Evolutionary conservation across 1,284 basidiomycete genomes (phyloP), one percentile per base, ranked within the genome.

Genomic region (Boletellus deceptivus): DNA sequence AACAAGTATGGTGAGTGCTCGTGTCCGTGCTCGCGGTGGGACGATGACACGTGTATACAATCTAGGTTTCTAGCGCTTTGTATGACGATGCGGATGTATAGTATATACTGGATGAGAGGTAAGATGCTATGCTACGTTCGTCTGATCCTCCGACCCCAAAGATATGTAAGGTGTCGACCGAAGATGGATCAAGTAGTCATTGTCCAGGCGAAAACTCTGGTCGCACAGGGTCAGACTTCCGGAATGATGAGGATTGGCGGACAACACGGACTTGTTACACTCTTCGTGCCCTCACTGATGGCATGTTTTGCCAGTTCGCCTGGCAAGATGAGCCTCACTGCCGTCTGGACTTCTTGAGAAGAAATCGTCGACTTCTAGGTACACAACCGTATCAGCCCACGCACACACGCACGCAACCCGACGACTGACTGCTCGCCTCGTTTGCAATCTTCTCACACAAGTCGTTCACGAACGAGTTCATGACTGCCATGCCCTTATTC

Each of bases 401-500:
- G 7, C 27, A 25, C 2, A 0, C 16, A 18, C 6, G 18, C 27
- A 18, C 13, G 5, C 20, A 0, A 39, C 5, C 7, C 11, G 17
- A 41, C 22, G 6, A 60, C 64, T 49, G 31, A 69, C 63, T 65
- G 52, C 64, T 65, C 0, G 66, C 92, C 71, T 97, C 93, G 37
- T 82, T 83, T 14, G 93, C 93, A 63, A 96, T 93, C 46, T 91
- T 87, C 75, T 96, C 93, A 60, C 95, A 96, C 72, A 96, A 91
- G 62, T 94, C 91, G 59, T 91, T 91, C 64, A 94, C 91, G 57
- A 93, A 94, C 50, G 88, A 91, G 82, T 96, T 96, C 43, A 97
- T 75, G 67, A 97, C 91, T 52, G 87, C 84, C 93, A 97, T 97
- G 38, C 93, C 93, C 79, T 95, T 97, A 84, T 95, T 96, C 55